Base-by-base conservation (phyloP, 208 protist species). In the Trypanosomatidae sp. region DNA sequence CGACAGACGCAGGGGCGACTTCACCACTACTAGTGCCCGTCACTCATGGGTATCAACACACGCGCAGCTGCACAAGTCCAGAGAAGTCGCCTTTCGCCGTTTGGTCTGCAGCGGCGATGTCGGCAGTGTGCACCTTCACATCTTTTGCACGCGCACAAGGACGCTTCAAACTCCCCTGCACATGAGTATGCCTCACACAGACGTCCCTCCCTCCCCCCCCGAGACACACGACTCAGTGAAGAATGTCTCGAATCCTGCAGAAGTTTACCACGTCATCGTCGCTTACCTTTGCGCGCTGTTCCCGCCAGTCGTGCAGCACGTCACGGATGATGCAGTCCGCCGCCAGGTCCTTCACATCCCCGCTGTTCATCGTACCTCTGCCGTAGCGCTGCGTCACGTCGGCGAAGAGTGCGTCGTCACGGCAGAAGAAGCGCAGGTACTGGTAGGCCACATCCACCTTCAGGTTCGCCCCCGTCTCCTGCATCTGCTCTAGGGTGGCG, bases 401-500 rank as follows among this genome's bases (percentile, higher is more conserved):
- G 43, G 73, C 80, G 44, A 99, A 88, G 62, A 99, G 69, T 0
- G 75, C 85, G 76, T 99, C 97, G 80, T 99, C 97, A 33, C 97
- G 86, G 70, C 97, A 92, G 77, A 99, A 99, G 82, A 99, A 99
- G 28, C 82, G 93, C 25, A 99, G 81, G 75, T 99, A 99, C 79
- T 99, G 91, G 80, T 98, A 99, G 9, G 98, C 84, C 33, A 99
- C 92, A 81, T 99, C 98, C 25, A 97, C 85, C 2, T 95, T 81
- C 10, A 98, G 80, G 73, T 99, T 86, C 1, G 94, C 98, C 25
- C 98, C 99, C 8, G 91, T 82, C 71, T 80, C 74, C 28, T 88
- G 73, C 88, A 99, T 99, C 83, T 99, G 95, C 69, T 98, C 95
- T 17, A 98, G 71, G 43, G 98, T 99, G 1, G 83, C 90, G 41